Base-by-base conservation (phyloP, 768 basidiomycete species). In the Russula dissimulans region DNA sequence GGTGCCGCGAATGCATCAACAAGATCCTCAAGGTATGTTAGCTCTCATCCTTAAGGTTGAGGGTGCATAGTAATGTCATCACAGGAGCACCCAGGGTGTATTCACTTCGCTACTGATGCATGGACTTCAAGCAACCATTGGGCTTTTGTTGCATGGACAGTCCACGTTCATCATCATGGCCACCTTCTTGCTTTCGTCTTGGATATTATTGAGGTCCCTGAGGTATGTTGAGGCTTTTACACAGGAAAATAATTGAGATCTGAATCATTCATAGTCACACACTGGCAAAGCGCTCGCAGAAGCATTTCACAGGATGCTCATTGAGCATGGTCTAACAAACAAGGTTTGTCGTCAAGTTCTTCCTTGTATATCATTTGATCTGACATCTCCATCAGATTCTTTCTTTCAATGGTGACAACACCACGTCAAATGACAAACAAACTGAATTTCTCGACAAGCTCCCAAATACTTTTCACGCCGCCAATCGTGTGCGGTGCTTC, bases 121-220 rank as follows among this genome's bases (percentile, higher is more conserved):
- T 78, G 75, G 76, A 74, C 72, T 0, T 74, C 71, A 0, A 71
- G 71, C 0, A 77, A 77, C 55, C 71, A 76, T 43, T 51, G 65
- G 4, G 72, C 70, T 0, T 74, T 67, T 39, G 57, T 75, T 0
- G 72, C 71, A 0, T 54, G 73, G 9, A 69, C 67, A 0, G 72
- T 73, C 1, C 75, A 78, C 47, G 64, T 75, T 31, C 70, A 73
- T 36, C 32, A 69, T 5, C 48, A 74, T 0, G 73, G 75, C 0
- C 52, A 59, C 6, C 71, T 69, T 0, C 36, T 75, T 0, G 42
- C 55, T 0, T 66, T 76, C 4, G 45, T 73, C 0, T 66, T 79
- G 1, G 76, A 79, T 54, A 50, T 79, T 3, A 65, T 76, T 12
- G 74, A 78, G 61, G 71, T 78, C 1, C 48, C 71, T 0, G 48